phyloP scores from a whole-genome alignment of 768 basidiomycete species.

The Auricularia auricula-judae region DNA sequence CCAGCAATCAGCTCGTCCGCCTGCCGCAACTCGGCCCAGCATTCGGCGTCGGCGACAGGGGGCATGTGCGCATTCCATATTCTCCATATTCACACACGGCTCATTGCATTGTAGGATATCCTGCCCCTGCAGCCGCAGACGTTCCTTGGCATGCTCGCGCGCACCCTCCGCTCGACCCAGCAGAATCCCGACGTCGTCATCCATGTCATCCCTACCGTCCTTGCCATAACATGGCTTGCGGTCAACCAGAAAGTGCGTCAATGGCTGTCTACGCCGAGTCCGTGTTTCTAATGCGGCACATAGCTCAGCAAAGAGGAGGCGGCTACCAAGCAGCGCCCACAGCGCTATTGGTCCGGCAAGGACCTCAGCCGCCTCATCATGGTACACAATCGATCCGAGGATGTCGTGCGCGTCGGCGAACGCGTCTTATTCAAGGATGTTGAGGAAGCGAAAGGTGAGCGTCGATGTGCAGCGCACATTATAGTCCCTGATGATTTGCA shows the following conservation, averaged over 20 bases:
- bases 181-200: slow-evolving; percentile 46
- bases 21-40: slow-evolving; percentile 71
- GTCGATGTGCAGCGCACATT: background rate
- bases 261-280: background rate
- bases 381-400: slow-evolving; percentile 46
- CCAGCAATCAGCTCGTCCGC: slow-evolving; percentile 45
- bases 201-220: slow-evolving; percentile 60
- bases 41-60: slow-evolving; percentile 64
- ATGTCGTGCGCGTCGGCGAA: slow-evolving; percentile 63
- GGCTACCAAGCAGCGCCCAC: slow-evolving; percentile 50
- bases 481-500: background rate
- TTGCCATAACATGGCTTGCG: slow-evolving; percentile 79
- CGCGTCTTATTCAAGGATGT: slow-evolving; percentile 49
- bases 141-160: slow-evolving; percentile 1
- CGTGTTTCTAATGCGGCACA: slow-evolving; percentile 3
- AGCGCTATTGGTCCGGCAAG: slow-evolving; percentile 60
- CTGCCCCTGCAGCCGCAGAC: slow-evolving; percentile 31
- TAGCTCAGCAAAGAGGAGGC: slow-evolving; percentile 55
- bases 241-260: slow-evolving; percentile 64
- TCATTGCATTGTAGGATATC: slow-evolving; percentile 39
- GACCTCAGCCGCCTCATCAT: slow-evolving; percentile 55
- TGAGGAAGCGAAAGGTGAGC: slow-evolving; percentile 1
- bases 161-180: slow-evolving; percentile 19
- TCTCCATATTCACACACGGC: background rate
- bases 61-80: slow-evolving; percentile 38